These are phyloP conservation scores for Mycena maculata DNA, from an alignment of 768 basidiomycete genomes.

Conservation along the genomic window DNA sequence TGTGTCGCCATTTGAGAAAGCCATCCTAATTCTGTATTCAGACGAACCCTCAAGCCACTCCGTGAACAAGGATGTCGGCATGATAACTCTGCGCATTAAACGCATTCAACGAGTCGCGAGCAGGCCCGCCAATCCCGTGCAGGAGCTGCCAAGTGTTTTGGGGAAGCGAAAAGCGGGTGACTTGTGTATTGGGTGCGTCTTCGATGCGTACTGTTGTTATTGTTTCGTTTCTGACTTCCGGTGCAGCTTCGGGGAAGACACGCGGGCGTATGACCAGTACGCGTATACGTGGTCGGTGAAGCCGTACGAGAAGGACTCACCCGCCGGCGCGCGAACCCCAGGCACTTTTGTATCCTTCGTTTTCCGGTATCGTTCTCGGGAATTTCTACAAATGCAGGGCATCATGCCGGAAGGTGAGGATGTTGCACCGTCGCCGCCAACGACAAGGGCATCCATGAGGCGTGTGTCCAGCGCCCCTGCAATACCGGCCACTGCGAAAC, in stretches of 20 bases:
- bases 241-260: constrained; percentile 63
- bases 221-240: constrained; percentile 17
- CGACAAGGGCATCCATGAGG: constrained; percentile 43
- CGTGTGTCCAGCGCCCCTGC: constrained; percentile 57
- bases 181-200: constrained; percentile 59
- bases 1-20: neutral
- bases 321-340: constrained; percentile 45
- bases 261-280: constrained; percentile 51
- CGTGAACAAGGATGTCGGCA: constrained; percentile 58
- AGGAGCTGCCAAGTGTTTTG: constrained; percentile 49
- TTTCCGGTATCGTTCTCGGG: constrained; percentile 71
- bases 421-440: constrained; percentile 33
- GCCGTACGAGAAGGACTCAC: constrained; percentile 53
- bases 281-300: constrained; percentile 66
- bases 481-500: constrained; percentile 28
- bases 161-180: constrained; percentile 56
- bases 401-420: constrained; percentile 55
- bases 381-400: constrained; percentile 63
- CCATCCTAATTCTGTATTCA: constrained; percentile 8
- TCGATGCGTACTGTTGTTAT: neutral
- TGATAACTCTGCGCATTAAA: constrained; percentile 64
- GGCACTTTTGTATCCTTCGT: constrained; percentile 73
- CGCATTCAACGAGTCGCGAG: constrained; percentile 43
- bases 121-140: constrained; percentile 57
- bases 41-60: constrained; percentile 30